Base-by-base conservation (phyloP, 2,329 filamentous ascomycete genomes). In the Ophiocordyceps robertsii region DNA sequence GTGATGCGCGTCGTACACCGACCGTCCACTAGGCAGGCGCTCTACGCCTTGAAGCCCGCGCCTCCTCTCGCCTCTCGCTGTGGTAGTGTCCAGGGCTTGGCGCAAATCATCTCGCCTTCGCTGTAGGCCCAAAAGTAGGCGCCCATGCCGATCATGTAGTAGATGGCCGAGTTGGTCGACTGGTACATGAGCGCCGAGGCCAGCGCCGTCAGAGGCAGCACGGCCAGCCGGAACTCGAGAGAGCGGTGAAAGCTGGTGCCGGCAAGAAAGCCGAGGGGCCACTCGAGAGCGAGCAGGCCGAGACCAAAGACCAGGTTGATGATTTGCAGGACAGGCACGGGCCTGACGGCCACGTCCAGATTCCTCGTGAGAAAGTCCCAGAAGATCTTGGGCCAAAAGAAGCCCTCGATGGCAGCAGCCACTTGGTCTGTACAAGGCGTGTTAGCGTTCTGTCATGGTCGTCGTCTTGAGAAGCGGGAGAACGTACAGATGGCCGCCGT, bases 311-410 rank as follows among this genome's bases (percentile, higher is more conserved):
- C 19, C 21, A 98, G 68, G 57, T 98, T 98, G 66, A 96, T 73
- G 56, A 83, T 84, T 61, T 98, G 92, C 14, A 98, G 71, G 40
- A 88, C 70, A 1, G 92, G 92, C n/a, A 92, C 62, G 1, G 90
- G 90, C 56, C 84, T 88, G 47, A 96, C 86, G 39, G 83, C 84
- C 43, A 69, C 73, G 58, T 98, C 86, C 53, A 98, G 79, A 54
- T 86, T 88, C 57, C 86, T 88, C 46, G 90, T 95, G 51, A 92
- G 66, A 62, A 95, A 95, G 65, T 98, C 92, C 83, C 85, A 98
- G 67, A 98, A 94, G 58, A 98, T 82, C 64, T 98, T 98, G 51
- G 92, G 92, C 88, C 89, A 98, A 75, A 98, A 90, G 73, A 92
- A 95, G 56, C 77, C 81, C 66, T 93, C 77, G 44, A 98, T 67